Conservation (phyloP, 2,329 filamentous ascomycete genomes). For the Thielaviopsis populi region DNA sequence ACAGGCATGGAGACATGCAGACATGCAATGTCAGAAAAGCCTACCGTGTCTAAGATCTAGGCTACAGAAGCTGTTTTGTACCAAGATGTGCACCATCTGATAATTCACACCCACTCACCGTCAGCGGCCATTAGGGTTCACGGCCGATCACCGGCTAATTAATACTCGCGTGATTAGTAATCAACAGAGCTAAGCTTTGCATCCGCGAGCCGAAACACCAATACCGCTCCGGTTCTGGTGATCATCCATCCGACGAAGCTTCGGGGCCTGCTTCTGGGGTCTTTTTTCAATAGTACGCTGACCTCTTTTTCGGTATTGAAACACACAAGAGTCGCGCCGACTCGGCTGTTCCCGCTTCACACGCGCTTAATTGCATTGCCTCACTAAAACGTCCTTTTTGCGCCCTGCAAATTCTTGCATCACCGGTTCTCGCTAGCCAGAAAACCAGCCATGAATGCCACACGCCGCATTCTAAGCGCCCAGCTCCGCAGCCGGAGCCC, state of each 20-base stretch:
- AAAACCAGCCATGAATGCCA: background rate
- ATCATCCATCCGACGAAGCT: too few relatives aligned
- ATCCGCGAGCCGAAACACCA: background rate
- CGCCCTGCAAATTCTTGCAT: background rate
- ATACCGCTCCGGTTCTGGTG: too few relatives aligned
- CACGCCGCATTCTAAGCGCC: background rate
- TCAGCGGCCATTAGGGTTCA: background rate
- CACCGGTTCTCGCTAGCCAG: background rate
- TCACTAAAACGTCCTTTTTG: background rate
- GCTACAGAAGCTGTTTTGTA: background rate
- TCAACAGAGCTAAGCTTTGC: background rate
- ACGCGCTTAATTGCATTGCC: background rate
- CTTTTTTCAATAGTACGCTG: too few relatives aligned
- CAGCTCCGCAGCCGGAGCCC: background rate
- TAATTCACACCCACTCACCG: background rate
- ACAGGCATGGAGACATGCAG: background rate
- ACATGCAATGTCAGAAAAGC: background rate
- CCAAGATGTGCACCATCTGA: too few relatives aligned
- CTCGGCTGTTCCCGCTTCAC: background rate
- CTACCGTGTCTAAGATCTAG: background rate
- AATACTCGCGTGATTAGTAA: background rate
- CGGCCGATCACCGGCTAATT: background rate
- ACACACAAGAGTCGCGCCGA: too few relatives aligned
- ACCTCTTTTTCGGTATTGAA: too few relatives aligned
- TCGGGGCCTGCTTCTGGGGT: too few relatives aligned